Percentiles rank a stretch among this genome's conserved stretches.
phyloP scores from a whole-genome alignment of 1,284 basidiomycete genomes.

The Caloboletus inedulis region DNA sequence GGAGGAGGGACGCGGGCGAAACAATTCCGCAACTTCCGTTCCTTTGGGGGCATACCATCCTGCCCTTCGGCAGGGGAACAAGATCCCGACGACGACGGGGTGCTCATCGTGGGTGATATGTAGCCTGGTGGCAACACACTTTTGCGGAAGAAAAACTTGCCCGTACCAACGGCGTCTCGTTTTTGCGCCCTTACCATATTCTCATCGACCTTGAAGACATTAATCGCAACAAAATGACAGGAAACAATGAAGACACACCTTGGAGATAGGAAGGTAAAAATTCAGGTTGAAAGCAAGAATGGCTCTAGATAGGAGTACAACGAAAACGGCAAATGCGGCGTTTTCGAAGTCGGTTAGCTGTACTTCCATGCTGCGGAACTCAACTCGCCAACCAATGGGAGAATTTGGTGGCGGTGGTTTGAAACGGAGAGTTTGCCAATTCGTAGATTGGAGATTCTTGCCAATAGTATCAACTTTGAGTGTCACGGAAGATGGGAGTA shows the following conservation, averaged over 20 bases:
- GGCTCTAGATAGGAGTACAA: conserved; percentile 90
- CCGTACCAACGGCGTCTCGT: conserved; percentile 71
- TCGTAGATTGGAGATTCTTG: conserved; percentile 97
- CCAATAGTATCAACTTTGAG: conserved; percentile 7
- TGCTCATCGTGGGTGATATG: conserved; percentile 39
- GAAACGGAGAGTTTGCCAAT: conserved; percentile 99
- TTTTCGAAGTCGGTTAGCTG: conserved; percentile 99
- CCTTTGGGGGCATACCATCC: conserved; percentile 43
- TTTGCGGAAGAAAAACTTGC: conserved; percentile 91
- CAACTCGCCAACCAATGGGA: conserved; percentile 95
- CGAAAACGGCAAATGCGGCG: conserved; percentile 93
- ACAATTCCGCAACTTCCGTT: conserved; percentile 67
- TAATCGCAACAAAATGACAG: background rate
- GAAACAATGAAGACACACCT: conserved; percentile 48
- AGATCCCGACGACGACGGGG: conserved; percentile 50
- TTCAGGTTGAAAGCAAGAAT: conserved; percentile 91
- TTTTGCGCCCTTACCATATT: conserved; percentile 93
- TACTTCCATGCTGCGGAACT: conserved; percentile 99
- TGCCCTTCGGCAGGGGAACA: conserved; percentile 44
- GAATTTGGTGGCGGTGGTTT: conserved; percentile 95
- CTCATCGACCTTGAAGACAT: conserved; percentile 76
- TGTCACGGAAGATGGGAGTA: background rate
- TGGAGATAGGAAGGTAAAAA: conserved; percentile 96
- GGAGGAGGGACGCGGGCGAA: conserved; percentile 59
- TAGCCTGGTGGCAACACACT: conserved; percentile 68